Base-by-base conservation (phyloP, 1,284 basidiomycete species). In the Rhodotorula sp. region DNA sequence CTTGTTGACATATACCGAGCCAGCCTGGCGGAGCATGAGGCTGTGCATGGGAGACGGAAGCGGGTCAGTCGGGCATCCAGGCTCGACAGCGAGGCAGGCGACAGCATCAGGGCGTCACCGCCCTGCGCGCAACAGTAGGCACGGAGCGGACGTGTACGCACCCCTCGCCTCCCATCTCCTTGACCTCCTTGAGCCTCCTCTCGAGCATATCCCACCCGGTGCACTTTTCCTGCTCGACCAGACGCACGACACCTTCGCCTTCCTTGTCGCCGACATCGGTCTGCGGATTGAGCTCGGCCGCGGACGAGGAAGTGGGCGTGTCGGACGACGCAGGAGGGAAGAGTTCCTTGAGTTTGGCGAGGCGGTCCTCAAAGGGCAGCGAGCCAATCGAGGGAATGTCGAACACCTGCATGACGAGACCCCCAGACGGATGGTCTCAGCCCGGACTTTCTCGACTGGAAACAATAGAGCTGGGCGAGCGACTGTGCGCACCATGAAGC, bases 21-120 rank as follows among this genome's bases (percentile, higher is more conserved):
- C 80, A 12, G 88, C 85, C 69, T 85, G 83, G 21, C 88, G 82
- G n/a, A 89, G 82, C 88, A 90, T 90, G 27, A 89, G 64, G 8
- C 80, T 80, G 73, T 12, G 19, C 12, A 19, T n/a, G 49, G 4
- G 19, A 44, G 2, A 21, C 1, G 19, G 21, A 41, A 9, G n/a
- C 16, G 53, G 45, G 48, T 56, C 41, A 21, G 55, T 17, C 12
- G 16, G 21, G 3, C 41, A 19, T 5, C 25, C 12, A 7, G 12
- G 9, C 27, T 25, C 3, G 4, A 7, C 27, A 10, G 27, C 52
- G 34, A 34, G 3, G 34, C 34, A 34, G 34, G 34, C 34, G 34
- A 3, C 34, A 34, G 3, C 34, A 34, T 5, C 34, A 34, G 34
- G 34, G 34, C 5, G 50, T 52, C 50, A 4, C 10, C 48, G 48